Evolutionary conservation across 257 asterid genomes (phyloP).

Genomic region (Solanum sparsipilum): DNA sequence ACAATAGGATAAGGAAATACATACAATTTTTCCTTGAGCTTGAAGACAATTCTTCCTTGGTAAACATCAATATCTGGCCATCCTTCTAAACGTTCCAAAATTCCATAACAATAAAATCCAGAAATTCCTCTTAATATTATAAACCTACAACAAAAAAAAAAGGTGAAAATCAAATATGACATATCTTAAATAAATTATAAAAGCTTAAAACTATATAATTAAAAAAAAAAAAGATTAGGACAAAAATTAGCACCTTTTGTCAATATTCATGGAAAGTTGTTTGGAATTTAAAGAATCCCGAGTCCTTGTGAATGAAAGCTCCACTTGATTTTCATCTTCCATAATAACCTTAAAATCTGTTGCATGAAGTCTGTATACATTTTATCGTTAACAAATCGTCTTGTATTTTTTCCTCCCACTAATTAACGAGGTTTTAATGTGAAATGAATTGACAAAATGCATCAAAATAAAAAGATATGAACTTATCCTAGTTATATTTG

Average conservation of each 20-base stretch:
- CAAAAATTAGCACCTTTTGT: conserved; percentile 48
- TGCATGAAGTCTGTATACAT: conserved; percentile 39
- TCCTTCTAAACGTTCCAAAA: conserved; percentile 56
- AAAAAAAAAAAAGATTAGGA: neutral
- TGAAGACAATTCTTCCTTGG: conserved; percentile 63
- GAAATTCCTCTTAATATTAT: conserved; percentile 46
- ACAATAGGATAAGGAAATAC: neutral
- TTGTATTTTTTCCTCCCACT: neutral
- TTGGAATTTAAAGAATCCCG: conserved; percentile 14
- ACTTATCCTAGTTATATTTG: too few relatives aligned
- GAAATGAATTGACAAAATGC: neutral
- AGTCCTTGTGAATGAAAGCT: conserved; percentile 51
- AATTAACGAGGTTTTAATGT: neutral
- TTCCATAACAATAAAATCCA: conserved; percentile 69
- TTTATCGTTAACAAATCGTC: neutral
- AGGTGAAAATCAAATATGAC: neutral
- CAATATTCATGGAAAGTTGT: conserved; percentile 55
- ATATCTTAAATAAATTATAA: neutral
- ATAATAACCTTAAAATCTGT: conserved; percentile 20
- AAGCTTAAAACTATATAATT: neutral
- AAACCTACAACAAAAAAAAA: conserved; percentile 12
- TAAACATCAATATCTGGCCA: conserved; percentile 58
- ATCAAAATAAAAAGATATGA: neutral
- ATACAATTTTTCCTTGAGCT: conserved; percentile 52
- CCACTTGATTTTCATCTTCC: conserved; percentile 54